Conservation (phyloP, 345 rosid species). For the Citrus medica region DNA sequence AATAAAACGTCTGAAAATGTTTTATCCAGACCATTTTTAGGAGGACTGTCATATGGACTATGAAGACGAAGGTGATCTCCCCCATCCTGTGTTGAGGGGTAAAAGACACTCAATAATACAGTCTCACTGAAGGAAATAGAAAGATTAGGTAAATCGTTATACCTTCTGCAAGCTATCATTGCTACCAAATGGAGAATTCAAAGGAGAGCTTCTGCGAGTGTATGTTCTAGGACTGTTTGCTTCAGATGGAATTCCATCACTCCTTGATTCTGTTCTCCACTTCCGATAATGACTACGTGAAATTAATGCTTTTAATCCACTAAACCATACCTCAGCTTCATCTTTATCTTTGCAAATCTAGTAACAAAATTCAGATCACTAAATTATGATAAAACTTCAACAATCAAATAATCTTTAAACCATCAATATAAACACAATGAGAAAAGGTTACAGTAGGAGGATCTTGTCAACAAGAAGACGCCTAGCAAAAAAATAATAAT, state of each 20-base stretch:
- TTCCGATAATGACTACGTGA: conserved; percentile 56
- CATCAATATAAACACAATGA: neutral
- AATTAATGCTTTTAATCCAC: conserved; percentile 75
- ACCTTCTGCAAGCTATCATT: conserved; percentile 92
- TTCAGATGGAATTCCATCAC: conserved; percentile 70
- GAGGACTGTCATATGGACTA: conserved; percentile 96
- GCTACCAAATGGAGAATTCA: conserved; percentile 79
- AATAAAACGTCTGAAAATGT: conserved; percentile 78
- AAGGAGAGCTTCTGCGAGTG: conserved; percentile 89
- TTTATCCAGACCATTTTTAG: conserved; percentile 84
- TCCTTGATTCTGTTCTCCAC: conserved; percentile 70
- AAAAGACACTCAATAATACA: conserved; percentile 12
- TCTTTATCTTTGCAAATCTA: conserved; percentile 87
- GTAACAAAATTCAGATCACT: conserved; percentile 5
- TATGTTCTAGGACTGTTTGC: conserved; percentile 89
- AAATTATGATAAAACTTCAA: conserved; percentile 13
- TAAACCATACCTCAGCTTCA: conserved; percentile 85
- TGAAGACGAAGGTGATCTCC: conserved; percentile 70
- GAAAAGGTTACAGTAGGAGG: neutral
- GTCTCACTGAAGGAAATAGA: conserved; percentile 10
- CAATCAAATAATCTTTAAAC: neutral
- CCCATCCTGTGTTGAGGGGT: conserved; percentile 54
- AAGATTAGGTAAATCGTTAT: conserved; percentile 11
- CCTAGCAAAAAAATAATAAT: neutral
- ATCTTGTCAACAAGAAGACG: conserved; percentile 13